These are phyloP conservation scores for Ganoderma lingzhi DNA, from an alignment of 1,284 basidiomycete genomes.

Conservation along the genomic window DNA sequence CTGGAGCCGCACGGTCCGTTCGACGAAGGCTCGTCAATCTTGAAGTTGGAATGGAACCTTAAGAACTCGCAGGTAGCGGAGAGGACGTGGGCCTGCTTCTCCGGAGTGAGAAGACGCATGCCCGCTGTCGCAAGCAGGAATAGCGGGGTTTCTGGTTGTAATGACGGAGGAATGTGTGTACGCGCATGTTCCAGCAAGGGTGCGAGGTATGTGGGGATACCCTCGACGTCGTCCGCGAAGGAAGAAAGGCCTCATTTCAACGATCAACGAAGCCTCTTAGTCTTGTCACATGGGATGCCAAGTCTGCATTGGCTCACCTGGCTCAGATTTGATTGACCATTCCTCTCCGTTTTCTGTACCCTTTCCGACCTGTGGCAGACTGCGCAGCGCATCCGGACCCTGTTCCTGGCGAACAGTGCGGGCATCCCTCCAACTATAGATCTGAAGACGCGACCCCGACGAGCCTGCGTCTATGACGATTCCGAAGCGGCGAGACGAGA, in stretches of 20 bases:
- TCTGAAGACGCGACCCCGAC: slow-evolving; percentile 94
- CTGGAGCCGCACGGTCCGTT: slow-evolving; percentile 88
- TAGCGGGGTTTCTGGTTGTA: slow-evolving; percentile 86
- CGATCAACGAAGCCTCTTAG: slow-evolving; percentile 1
- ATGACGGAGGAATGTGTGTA: slow-evolving; percentile 85
- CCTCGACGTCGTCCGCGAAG: slow-evolving; percentile 75
- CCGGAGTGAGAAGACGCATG: slow-evolving; percentile 86
- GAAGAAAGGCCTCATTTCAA: slow-evolving; percentile 82
- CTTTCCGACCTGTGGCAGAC: slow-evolving; percentile 90
- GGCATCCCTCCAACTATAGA: slow-evolving; percentile 96
- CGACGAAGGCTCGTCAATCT: slow-evolving; percentile 67
- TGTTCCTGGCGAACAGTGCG: slow-evolving; percentile 57
- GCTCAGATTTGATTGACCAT: slow-evolving; percentile 94
- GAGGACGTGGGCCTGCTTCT: slow-evolving; percentile 79
- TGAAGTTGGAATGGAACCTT: slow-evolving; percentile 76
- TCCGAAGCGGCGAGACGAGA: slow-evolving; percentile 86
- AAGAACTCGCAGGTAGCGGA: slow-evolving; percentile 83
- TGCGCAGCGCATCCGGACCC: slow-evolving; percentile 53
- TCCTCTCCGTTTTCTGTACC: slow-evolving; percentile 83
- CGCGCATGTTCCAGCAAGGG: slow-evolving; percentile 89
- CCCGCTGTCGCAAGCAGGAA: slow-evolving; percentile 98
- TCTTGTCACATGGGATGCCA: neutral
- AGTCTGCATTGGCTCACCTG: slow-evolving; percentile 66
- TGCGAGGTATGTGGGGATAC: slow-evolving; percentile 78
- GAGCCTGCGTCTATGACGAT: slow-evolving; percentile 98